Evolutionary conservation across 1,139 yeast genomes (phyloP).

Genomic region (Kodamaea fungicola): DNA sequence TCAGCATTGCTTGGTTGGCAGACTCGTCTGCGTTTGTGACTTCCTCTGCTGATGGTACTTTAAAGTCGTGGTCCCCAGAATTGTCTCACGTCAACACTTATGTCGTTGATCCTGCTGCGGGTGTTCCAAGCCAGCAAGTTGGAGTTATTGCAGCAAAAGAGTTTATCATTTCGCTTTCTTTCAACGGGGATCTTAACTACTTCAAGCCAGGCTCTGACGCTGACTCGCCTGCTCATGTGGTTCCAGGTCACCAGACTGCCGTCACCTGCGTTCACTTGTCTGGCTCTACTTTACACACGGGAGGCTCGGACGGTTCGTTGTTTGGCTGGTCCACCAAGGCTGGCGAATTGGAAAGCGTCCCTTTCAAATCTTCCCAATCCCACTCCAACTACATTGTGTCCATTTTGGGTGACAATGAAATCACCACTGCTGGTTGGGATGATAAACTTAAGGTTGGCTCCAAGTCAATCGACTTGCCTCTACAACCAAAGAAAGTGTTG

Average conservation of each 20-base stretch:
- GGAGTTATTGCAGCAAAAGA: constrained; percentile 69
- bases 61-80: constrained; percentile 56
- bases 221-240: constrained; percentile 34
- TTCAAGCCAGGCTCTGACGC: constrained; percentile 35
- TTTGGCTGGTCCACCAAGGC: constrained; percentile 51
- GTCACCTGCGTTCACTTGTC: constrained; percentile 49
- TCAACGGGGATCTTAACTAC: constrained; percentile 68
- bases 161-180: constrained; percentile 61
- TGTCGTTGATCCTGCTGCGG: constrained; percentile 28
- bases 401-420: constrained; percentile 22
- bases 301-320: constrained; percentile 84
- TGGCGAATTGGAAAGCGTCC: constrained; percentile 27
- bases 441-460: constrained; percentile 55
- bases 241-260: constrained; percentile 80
- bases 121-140: constrained; percentile 65
- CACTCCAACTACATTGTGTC: constrained; percentile 62
- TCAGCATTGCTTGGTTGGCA: constrained; percentile 68
- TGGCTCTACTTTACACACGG: constrained; percentile 45
- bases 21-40: constrained; percentile 61
- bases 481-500: constrained; percentile 64
- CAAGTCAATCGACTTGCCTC: constrained; percentile 31
- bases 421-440: constrained; percentile 82
- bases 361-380: constrained; percentile 19
- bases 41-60: constrained; percentile 76
- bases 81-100: constrained; percentile 35